Percentiles rank a stretch among this genome's conserved stretches.
Evolutionary conservation across 2,329 filamentous ascomycete genomes (phyloP).

Genomic region (Fusarium papillatum): DNA sequence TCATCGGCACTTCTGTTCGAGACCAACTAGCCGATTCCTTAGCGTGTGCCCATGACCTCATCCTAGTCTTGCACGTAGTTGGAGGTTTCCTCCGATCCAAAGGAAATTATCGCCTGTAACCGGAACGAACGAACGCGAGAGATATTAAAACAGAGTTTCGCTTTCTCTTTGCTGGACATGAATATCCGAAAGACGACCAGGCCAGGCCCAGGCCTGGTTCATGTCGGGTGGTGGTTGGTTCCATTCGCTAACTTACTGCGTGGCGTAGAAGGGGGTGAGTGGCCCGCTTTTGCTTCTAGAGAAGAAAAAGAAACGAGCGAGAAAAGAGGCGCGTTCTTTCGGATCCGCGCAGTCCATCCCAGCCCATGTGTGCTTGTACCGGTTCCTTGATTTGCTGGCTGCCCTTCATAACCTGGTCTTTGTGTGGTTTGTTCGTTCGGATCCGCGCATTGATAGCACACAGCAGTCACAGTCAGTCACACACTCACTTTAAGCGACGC

Average conservation of each 20-base stretch:
- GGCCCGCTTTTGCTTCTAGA: conserved; percentile 2
- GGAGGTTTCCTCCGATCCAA: neutral
- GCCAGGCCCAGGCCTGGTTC: neutral
- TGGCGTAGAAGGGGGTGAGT: neutral
- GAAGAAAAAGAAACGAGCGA: conserved; percentile 1
- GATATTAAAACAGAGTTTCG: neutral
- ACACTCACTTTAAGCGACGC: neutral
- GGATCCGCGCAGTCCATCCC: neutral
- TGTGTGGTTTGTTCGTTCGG: neutral
- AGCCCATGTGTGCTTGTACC: neutral
- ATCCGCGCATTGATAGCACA: neutral
- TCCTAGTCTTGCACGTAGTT: neutral
- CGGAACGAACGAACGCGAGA: neutral
- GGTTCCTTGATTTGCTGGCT: neutral
- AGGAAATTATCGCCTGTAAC: conserved; percentile 28
- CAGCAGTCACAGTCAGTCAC: neutral
- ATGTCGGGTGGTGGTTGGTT: neutral
- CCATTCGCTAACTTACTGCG: neutral
- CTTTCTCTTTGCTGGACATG: neutral
- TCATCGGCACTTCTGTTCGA: conserved; percentile 29
- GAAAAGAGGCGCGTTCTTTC: neutral
- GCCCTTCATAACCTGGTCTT: neutral
- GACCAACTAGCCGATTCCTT: conserved; percentile 12
- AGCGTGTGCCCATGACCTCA: conserved; percentile 28
- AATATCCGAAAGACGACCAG: neutral